phyloP scores from a whole-genome alignment of 345 rosid species.

The Nasturtium officinale region DNA sequence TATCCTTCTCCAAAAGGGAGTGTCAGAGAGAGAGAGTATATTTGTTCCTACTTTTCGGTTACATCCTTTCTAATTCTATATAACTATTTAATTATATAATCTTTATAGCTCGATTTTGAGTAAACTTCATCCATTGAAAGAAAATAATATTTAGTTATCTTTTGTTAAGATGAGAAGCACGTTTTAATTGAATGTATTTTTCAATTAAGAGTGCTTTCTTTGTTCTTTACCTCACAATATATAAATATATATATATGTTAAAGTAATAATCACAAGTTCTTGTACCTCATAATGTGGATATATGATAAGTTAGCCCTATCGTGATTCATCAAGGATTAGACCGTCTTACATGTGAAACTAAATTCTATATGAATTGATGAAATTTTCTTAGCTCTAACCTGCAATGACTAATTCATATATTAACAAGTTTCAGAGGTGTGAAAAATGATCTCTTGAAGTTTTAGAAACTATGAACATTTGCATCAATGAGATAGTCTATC shows the following conservation, averaged over 20 bases:
- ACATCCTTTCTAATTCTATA: constrained; percentile 27
- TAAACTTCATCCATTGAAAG: not conserved
- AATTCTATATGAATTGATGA: not conserved
- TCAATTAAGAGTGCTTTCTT: no score
- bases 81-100: not conserved
- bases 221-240: not conserved
- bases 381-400: not conserved
- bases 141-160: not conserved
- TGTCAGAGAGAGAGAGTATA: constrained; percentile 45
- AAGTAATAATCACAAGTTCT: not conserved
- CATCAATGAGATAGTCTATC: no score
- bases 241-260: no score
- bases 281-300: not conserved
- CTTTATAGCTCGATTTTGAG: not conserved
- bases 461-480: no score
- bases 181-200: not conserved
- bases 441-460: not conserved
- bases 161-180: not conserved
- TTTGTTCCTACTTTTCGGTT: constrained; percentile 35
- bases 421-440: not conserved
- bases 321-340: not conserved
- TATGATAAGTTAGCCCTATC: not conserved
- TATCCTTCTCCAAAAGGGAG: constrained; percentile 30
- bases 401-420: no score
- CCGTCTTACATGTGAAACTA: constrained; percentile 9